Evolutionary conservation across 371 early-diverging fungal species (phyloP).

Genomic region (Umbelopsis sp.): DNA sequence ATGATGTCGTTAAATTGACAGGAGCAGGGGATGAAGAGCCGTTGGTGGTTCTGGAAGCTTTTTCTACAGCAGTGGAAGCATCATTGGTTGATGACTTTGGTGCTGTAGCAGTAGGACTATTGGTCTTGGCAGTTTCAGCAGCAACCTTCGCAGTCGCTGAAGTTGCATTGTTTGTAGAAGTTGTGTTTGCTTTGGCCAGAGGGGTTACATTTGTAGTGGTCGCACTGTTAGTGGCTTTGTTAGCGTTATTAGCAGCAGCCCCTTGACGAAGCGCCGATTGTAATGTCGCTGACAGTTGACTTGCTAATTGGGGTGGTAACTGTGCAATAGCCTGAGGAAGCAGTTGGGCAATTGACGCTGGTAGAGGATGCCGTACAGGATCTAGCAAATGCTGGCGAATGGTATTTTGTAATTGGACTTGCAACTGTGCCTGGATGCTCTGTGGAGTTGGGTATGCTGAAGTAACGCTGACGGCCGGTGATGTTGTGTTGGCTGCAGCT

Average conservation of each 20-base stretch:
- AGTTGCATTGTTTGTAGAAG: background rate
- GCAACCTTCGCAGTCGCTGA: background rate
- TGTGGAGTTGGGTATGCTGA: slow-evolving; percentile 11
- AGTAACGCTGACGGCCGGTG: slow-evolving; percentile 15
- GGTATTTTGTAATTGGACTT: slow-evolving; percentile 46
- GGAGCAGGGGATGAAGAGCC: background rate
- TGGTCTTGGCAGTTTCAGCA: background rate
- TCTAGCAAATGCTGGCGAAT: slow-evolving; percentile 50
- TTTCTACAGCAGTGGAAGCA: no score
- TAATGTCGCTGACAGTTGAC: slow-evolving; percentile 43
- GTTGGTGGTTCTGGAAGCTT: no score
- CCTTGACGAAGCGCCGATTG: slow-evolving; percentile 32
- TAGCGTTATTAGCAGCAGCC: slow-evolving; percentile 3
- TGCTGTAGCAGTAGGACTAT: background rate
- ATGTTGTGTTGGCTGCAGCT: background rate
- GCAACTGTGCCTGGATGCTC: slow-evolving; percentile 35
- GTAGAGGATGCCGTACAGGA: slow-evolving; percentile 47
- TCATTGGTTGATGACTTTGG: background rate
- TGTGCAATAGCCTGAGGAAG: slow-evolving; percentile 53
- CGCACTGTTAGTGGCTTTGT: slow-evolving; percentile 3
- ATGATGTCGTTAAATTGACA: no score
- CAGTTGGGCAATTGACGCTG: slow-evolving; percentile 45
- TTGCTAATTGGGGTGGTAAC: slow-evolving; percentile 48
- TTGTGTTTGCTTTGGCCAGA: background rate
- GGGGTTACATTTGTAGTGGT: background rate